Conservation (phyloP, 1,139 yeast genomes). For the Candida sanyaensis region DNA sequence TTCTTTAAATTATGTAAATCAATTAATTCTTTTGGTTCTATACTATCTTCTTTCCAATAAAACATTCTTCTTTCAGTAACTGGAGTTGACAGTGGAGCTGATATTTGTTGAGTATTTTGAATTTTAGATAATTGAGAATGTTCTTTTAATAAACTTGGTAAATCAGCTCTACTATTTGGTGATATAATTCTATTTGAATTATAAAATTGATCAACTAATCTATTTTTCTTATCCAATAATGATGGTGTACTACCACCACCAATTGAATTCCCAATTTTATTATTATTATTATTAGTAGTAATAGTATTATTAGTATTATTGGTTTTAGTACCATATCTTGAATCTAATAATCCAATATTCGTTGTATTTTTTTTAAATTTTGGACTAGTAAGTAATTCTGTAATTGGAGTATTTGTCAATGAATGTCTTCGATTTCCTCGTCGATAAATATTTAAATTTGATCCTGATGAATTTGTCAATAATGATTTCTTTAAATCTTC, state of each 20-base stretch:
- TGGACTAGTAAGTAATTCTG: constrained; percentile 11
- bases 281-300: no score
- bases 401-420: constrained; percentile 2
- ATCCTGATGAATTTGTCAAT: constrained; percentile 8
- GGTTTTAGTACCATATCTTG: not conserved
- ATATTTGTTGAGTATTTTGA: not conserved
- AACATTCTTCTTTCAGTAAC: constrained; percentile 7
- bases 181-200: constrained; percentile 16
- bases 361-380: constrained; percentile 5
- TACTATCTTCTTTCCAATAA: constrained; percentile 8
- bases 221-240: constrained; percentile 23
- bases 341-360: not conserved
- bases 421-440: constrained; percentile 12
- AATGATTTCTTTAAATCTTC: constrained; percentile 1
- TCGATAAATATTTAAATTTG: constrained; percentile 10
- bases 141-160: constrained; percentile 2
- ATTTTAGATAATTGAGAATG: not conserved
- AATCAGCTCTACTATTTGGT: constrained; percentile 9
- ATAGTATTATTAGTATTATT: no score
- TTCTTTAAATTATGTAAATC: not conserved
- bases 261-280: not conserved
- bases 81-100: constrained; percentile 3
- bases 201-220: constrained; percentile 46
- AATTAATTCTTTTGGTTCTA: not conserved
- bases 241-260: not conserved